phyloP scores from a whole-genome alignment of 495 filamentous ascomycete genomes.

The Hyaloscypha finlandica region DNA sequence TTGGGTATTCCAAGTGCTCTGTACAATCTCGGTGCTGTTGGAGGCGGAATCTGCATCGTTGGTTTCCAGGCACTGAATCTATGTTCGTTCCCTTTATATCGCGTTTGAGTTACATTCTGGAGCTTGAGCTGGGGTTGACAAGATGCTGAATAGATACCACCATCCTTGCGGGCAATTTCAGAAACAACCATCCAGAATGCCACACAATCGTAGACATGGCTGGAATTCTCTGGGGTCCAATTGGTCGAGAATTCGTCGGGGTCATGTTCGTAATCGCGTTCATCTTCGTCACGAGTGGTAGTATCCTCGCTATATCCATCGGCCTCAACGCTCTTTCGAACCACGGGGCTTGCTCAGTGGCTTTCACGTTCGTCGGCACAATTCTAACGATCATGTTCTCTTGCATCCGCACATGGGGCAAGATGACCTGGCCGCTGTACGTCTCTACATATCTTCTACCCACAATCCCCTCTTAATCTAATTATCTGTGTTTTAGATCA shows the following conservation, averaged over 20 bases:
- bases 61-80: slow-evolving; percentile 42
- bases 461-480: neutral
- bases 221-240: slow-evolving; percentile 34
- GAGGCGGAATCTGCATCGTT: slow-evolving; percentile 41
- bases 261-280: slow-evolving; percentile 44
- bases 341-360: slow-evolving; percentile 49
- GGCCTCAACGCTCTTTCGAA: slow-evolving; percentile 50
- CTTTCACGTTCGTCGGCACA: slow-evolving; percentile 31
- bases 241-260: slow-evolving; percentile 36
- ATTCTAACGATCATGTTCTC: slow-evolving; percentile 2
- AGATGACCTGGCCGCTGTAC: slow-evolving; percentile 9
- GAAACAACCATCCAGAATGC: slow-evolving; percentile 41
- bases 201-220: slow-evolving; percentile 40
- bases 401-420: slow-evolving; percentile 4
- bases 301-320: slow-evolving; percentile 49
- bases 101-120: neutral
- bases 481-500: neutral
- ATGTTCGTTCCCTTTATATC: slow-evolving; percentile 12
- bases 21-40: slow-evolving; percentile 41
- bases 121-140: too few relatives aligned
- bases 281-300: slow-evolving; percentile 44
- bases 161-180: slow-evolving; percentile 36
- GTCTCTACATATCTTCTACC: slow-evolving; percentile 44
- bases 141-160: slow-evolving; percentile 22
- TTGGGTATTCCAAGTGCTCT: slow-evolving; percentile 37